Conservation (phyloP, 2,329 filamentous ascomycete species). For the Aspergillus sp. region DNA sequence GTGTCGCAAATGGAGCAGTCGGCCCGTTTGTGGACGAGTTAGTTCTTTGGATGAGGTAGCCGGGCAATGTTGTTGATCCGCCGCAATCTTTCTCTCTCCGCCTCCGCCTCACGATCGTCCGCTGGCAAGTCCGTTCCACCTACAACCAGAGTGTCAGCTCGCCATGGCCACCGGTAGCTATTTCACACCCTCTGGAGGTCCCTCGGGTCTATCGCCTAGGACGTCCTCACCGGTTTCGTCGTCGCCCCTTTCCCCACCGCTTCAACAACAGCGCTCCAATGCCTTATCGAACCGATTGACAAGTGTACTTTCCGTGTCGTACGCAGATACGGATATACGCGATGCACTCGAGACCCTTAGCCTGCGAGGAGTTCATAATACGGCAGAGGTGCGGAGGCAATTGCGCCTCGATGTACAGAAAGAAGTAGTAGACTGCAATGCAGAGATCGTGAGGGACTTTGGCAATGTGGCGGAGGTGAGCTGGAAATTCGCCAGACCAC, state of each 20-base stretch:
- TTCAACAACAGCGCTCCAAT: slow-evolving; percentile 47
- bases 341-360: slow-evolving; percentile 81
- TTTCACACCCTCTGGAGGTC: slow-evolving; percentile 25
- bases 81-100: slow-evolving; percentile 4
- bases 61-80: neutral
- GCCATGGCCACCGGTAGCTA: slow-evolving; percentile 35
- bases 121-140: slow-evolving; percentile 10
- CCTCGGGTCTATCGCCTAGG: slow-evolving; percentile 23
- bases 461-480: slow-evolving; percentile 81
- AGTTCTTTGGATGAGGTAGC: neutral
- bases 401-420: slow-evolving; percentile 82
- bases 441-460: slow-evolving; percentile 83
- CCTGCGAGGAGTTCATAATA: slow-evolving; percentile 68
- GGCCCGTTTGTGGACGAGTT: neutral
- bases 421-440: slow-evolving; percentile 91
- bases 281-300: slow-evolving; percentile 80
- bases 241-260: slow-evolving; percentile 32
- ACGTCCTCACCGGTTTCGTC: slow-evolving; percentile 26
- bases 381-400: slow-evolving; percentile 73
- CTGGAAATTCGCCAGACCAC: slow-evolving; percentile 6
- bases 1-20: neutral
- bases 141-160: slow-evolving; percentile 1
- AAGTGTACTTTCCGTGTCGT: slow-evolving; percentile 83
- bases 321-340: slow-evolving; percentile 87
- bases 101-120: slow-evolving; percentile 23